Base-by-base conservation (phyloP, 2,329 filamentous ascomycete species). In the Trichophyton rubrum region DNA sequence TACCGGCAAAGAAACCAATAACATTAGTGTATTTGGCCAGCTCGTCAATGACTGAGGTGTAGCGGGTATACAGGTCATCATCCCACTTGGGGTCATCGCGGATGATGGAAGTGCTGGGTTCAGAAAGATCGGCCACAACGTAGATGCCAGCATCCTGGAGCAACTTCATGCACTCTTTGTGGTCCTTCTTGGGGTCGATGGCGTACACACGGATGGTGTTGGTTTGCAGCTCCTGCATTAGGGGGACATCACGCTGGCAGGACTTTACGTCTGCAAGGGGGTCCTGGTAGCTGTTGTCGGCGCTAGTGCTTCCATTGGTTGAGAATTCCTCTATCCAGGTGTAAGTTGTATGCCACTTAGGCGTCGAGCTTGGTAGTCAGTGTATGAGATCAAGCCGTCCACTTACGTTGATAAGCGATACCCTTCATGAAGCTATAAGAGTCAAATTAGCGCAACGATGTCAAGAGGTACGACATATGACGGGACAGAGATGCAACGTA, bases 1-100 rank as follows among this genome's bases (percentile, higher is more conserved):
- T 99, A 73, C 93, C 93, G 67, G 91, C 92, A 74, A 99, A 97
- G 86, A 97, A 99, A 69, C 93, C 93, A 65, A 99, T 85, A 58
- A 89, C 86, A 78, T 99, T 99, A 75, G 83, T 82, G 81, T 95
- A 97, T 72, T 88, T 80, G 67, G 82, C 80, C 69, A 99, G 79
- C 64, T 83, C 80, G 71, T 97, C 91, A 62, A 99, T 79, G 63
- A 99, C 93, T 35, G 77, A 77, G 61, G 85, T 88, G 81, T 97
- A 99, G 65, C 90, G 89, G 40, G 80, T 72, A 78, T 85, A 95
- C 56, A 96, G 81, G 11, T 82, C 81, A 59, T 85, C 82, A 72
- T 90, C 85, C 93, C 93, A 99, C 63, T 79, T 70, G 17, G 92
- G 87, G 66, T 81, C 75, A 71, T 89, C 81, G 66, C 91, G 89